Percentiles rank a stretch among this genome's conserved stretches.
phyloP scores from a whole-genome alignment of 352 stramenopile genomes.

The Phytophthora quininea region DNA sequence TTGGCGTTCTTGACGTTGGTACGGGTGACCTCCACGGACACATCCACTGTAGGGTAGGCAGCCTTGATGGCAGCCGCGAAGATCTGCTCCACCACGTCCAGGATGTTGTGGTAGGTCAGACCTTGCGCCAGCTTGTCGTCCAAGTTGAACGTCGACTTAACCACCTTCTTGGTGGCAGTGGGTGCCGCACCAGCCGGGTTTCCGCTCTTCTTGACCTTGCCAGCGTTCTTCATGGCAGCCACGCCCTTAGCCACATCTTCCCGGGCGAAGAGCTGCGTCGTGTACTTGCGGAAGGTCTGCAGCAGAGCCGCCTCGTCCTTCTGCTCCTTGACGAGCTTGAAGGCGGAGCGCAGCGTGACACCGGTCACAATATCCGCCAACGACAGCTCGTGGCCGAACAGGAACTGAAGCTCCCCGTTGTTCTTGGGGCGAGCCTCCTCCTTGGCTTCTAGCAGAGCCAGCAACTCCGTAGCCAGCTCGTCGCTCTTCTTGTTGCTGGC shows the following conservation, averaged over 20 bases:
- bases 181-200: constrained; percentile 16
- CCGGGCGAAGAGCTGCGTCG: constrained; percentile 61
- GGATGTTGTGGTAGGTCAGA: constrained; percentile 77
- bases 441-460: constrained; percentile 62
- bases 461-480: constrained; percentile 40
- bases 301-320: constrained; percentile 54
- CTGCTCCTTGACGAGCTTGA: constrained; percentile 59
- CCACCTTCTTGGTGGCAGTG: constrained; percentile 20
- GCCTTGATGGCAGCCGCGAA: constrained; percentile 75
- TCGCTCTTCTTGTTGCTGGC: constrained; percentile 39
- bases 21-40: constrained; percentile 71
- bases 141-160: constrained; percentile 53
- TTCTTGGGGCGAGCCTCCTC: constrained; percentile 61
- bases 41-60: constrained; percentile 62
- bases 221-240: constrained; percentile 47
- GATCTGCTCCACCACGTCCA: constrained; percentile 76
- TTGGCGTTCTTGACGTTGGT: constrained; percentile 84
- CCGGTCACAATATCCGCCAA: constrained; percentile 78
- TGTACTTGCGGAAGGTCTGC: constrained; percentile 70
- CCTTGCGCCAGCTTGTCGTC: constrained; percentile 55
- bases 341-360: constrained; percentile 65
- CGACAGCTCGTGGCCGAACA: constrained; percentile 68
- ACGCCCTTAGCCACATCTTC: constrained; percentile 55
- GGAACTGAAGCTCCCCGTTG: constrained; percentile 52
- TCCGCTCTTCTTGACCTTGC: constrained; percentile 38